Conservation (phyloP, 2,329 filamentous ascomycete species). For the Capronia epimyces region DNA sequence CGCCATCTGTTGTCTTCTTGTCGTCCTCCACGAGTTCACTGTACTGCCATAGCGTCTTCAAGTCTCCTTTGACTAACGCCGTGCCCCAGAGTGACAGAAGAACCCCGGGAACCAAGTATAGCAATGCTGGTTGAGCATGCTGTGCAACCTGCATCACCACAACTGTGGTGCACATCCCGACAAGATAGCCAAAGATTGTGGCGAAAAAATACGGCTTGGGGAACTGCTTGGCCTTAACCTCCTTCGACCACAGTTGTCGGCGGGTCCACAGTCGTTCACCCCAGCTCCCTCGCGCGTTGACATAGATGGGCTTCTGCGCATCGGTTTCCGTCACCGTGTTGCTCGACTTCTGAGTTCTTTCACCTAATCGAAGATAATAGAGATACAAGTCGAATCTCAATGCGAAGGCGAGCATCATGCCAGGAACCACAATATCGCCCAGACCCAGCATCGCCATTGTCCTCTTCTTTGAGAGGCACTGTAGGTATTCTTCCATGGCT, state of each 20-base stretch:
- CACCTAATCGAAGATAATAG: conserved; percentile 64
- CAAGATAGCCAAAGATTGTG: conserved; percentile 66
- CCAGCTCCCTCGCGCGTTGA: conserved; percentile 66
- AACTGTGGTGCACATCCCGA: conserved; percentile 72
- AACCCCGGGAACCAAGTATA: conserved; percentile 88
- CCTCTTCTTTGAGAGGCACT: conserved; percentile 29
- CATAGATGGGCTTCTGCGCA: conserved; percentile 36
- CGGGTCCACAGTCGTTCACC: conserved; percentile 76
- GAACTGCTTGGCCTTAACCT: conserved; percentile 51
- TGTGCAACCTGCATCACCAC: conserved; percentile 69
- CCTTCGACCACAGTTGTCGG: conserved; percentile 31
- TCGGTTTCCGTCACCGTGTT: conserved; percentile 10
- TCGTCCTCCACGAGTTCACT: conserved; percentile 58
- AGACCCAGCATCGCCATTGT: conserved; percentile 74
- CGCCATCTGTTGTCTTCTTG: conserved; percentile 25
- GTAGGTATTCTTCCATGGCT: conserved; percentile 26
- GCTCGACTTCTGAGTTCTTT: conserved; percentile 27
- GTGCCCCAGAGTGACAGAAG: conserved; percentile 69
- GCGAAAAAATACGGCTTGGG: conserved; percentile 81
- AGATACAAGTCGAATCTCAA: conserved; percentile 87
- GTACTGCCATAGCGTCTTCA: conserved; percentile 72
- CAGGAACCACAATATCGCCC: conserved; percentile 89
- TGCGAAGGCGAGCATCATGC: conserved; percentile 81
- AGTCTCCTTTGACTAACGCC: conserved; percentile 64
- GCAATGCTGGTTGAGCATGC: conserved; percentile 79